phyloP scores from a whole-genome alignment of 331 rosid genomes.

The Arachis monticola region DNA sequence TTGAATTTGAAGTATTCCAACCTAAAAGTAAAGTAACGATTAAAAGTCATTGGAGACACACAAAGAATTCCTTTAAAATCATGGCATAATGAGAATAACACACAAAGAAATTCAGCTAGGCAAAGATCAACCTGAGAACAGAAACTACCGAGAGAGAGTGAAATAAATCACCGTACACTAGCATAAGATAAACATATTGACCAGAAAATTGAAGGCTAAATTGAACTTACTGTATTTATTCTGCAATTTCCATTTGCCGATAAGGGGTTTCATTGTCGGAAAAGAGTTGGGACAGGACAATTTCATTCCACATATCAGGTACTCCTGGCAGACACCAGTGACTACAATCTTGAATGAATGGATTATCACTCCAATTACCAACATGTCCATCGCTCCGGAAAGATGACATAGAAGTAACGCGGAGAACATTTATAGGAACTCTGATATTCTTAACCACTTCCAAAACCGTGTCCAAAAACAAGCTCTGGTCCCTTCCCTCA shows the following conservation, averaged over 20 bases:
- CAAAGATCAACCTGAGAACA: constrained; percentile 28
- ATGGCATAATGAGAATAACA: constrained; percentile 26
- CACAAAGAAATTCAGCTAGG: neutral
- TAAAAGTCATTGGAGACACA: neutral
- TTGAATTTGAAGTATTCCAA: constrained; percentile 1
- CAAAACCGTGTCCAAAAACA: constrained; percentile 64
- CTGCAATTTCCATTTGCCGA: constrained; percentile 30
- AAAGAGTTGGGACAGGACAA: constrained; percentile 64
- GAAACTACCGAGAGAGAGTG: constrained; percentile 8
- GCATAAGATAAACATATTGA: neutral
- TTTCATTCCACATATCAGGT: constrained; percentile 91
- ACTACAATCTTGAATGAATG: constrained; percentile 72
- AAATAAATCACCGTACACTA: neutral
- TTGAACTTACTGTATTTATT: constrained; percentile 46
- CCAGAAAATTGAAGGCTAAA: neutral
- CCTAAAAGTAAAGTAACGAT: neutral
- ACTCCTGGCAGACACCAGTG: constrained; percentile 97
- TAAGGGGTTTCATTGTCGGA: constrained; percentile 39
- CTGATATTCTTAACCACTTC: constrained; percentile 67
- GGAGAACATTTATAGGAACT: constrained; percentile 61
- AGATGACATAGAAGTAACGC: constrained; percentile 76
- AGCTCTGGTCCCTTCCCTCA: constrained; percentile 56
- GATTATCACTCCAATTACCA: constrained; percentile 80
- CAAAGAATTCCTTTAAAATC: neutral
- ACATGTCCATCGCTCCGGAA: constrained; percentile 90